Base-by-base conservation (phyloP, 108 stramenopile genomes). In the Skeletonema marinoi region DNA sequence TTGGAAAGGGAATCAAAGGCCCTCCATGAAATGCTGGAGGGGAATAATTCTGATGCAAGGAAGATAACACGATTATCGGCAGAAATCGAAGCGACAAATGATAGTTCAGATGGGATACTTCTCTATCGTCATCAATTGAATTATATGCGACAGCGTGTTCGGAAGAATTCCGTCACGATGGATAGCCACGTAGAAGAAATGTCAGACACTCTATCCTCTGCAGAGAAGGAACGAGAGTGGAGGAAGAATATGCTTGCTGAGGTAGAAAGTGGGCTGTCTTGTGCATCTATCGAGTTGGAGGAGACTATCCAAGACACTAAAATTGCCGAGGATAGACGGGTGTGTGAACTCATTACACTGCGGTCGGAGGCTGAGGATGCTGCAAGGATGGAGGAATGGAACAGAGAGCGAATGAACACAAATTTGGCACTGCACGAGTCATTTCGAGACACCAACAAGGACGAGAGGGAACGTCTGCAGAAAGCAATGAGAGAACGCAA, bases 41-140 rank as follows among this genome's bases (percentile, higher is more conserved):
- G 88, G 32, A 85, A 88, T 39, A 85, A 85, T 29, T 72, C 86
- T 11, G 87, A 89, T 60, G 69, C 78, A 13, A 65, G 39, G 32
- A 75, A 76, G 54, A 91, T 89, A 65, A 21, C 74, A 39, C 81
- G 69, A 39, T 83, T 92, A 39, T 61, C 68, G 19, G 63, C 65
- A 7, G 88, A 88, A 54, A 89, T 91, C 42, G 44, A 89, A 25
- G 81, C 85, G 32, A 80, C 73, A 13, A 77, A 86, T 63, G 46
- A 60, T 51, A 81, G 66, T 35, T 84, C 85, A 29, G 89, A 90
- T 60, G 48, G 50, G 29, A 76, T 66, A 60, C 66, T 89, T 29
- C 85, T 87, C 58, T 91, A 91, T 75, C 83, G 86, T 60, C 78
- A 88, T 51, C 74, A 88, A 71, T 73, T 93, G 32, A 70, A 90